A percentile compares a stretch with the other conserved stretches of the same genome.
Conservation (phyloP, 2,329 filamentous ascomycete species). For the Rutstroemia sp. region DNA sequence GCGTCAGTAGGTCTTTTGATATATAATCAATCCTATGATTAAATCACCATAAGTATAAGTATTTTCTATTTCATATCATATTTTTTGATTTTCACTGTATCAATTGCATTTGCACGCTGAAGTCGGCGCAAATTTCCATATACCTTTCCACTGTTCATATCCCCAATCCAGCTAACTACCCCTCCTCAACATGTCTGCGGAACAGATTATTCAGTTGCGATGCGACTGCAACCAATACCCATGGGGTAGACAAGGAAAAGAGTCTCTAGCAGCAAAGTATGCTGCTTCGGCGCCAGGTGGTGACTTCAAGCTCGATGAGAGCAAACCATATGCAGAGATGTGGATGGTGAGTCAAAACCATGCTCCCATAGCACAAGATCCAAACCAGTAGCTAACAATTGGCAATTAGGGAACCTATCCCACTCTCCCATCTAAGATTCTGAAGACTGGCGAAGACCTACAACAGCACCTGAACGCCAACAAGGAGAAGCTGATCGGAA, state of each 20-base stretch:
- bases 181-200: slow-evolving; percentile 9
- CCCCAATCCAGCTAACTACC: too few relatives aligned
- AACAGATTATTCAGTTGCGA: slow-evolving; percentile 43
- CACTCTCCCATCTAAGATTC: slow-evolving; percentile 56
- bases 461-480: slow-evolving; percentile 56
- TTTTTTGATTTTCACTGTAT: background rate
- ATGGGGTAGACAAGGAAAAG: slow-evolving; percentile 62
- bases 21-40: too few relatives aligned
- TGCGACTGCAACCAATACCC: slow-evolving; percentile 42
- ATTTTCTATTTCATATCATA: background rate
- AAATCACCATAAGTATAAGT: slow-evolving; percentile 1
- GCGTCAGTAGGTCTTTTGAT: too few relatives aligned
- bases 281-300: slow-evolving; percentile 58
- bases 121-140: too few relatives aligned
- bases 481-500: slow-evolving; percentile 55
- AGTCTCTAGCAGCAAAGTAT: slow-evolving; percentile 58
- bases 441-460: slow-evolving; percentile 55
- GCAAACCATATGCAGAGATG: slow-evolving; percentile 52
- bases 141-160: too few relatives aligned
- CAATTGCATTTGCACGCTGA: too few relatives aligned
- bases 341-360: background rate
- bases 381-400: background rate
- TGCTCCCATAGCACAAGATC: background rate
- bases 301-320: slow-evolving; percentile 56
- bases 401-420: slow-evolving; percentile 71